Conservation (phyloP, 202 grass and related monocot genomes). For the Panicum hallii region DNA sequence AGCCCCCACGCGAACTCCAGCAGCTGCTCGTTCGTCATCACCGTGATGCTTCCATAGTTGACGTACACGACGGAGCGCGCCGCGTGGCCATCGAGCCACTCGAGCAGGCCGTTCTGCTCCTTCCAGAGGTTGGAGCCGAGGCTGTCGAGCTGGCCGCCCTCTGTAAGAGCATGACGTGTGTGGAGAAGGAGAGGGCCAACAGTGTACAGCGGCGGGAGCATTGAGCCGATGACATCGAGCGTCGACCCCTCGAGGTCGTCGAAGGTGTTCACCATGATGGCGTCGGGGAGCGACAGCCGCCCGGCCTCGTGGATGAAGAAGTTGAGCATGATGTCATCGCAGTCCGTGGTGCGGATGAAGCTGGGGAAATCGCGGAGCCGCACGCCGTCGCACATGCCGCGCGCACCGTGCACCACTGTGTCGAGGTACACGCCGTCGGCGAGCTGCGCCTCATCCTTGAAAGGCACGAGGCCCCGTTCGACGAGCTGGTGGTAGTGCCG, state of each 20-base stretch:
- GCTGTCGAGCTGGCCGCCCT: not conserved
- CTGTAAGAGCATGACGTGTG: not conserved
- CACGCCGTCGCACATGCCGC: conserved; percentile 38
- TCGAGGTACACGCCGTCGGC: conserved; percentile 37
- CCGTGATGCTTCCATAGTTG: conserved; percentile 54
- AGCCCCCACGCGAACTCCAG: conserved; percentile 55
- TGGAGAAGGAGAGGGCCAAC: conserved; percentile 47
- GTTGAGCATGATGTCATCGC: conserved; percentile 24
- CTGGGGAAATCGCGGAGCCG: conserved; percentile 42
- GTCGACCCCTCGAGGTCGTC: conserved; percentile 36
- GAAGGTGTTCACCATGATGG: conserved; percentile 51
- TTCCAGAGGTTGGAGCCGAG: conserved; percentile 36
- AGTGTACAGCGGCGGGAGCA: conserved; percentile 19
- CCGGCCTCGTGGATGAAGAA: conserved; percentile 7
- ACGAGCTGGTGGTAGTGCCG: conserved; percentile 40
- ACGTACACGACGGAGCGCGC: conserved; percentile 45
- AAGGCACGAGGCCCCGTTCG: conserved; percentile 36
- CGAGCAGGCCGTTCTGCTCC: conserved; percentile 30
- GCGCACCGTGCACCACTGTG: conserved; percentile 5
- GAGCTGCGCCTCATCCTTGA: conserved; percentile 35
- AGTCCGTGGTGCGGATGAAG: conserved; percentile 49
- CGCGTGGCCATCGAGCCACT: conserved; percentile 18
- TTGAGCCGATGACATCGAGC: conserved; percentile 29
- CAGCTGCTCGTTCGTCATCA: conserved; percentile 53
- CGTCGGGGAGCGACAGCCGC: not conserved